Evolutionary conservation across 441 rosid genomes (phyloP).

Genomic region (Populus hybrid): DNA sequence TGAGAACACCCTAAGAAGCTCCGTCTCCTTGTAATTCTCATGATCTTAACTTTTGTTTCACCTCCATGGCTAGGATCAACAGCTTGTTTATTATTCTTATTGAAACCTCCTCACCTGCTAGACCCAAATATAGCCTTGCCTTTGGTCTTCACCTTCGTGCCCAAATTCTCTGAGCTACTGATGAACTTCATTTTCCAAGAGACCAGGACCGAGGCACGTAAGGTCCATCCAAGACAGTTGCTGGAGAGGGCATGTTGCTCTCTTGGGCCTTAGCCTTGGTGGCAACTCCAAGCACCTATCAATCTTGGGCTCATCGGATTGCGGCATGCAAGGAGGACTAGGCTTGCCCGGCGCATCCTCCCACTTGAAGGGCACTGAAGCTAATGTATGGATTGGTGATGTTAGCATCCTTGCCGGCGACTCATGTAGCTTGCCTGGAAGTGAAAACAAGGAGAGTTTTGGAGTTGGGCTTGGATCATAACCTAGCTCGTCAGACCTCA

Average conservation of each 20-base stretch:
- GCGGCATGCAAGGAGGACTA: constrained; percentile 21
- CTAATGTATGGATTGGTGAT: constrained; percentile 50
- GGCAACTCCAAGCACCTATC: constrained; percentile 55
- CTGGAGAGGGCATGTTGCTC: constrained; percentile 42
- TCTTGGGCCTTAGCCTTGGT: constrained; percentile 38
- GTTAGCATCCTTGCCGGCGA: constrained; percentile 42
- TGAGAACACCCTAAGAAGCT: constrained; percentile 34
- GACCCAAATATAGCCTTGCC: constrained; percentile 35
- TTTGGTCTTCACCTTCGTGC: constrained; percentile 17
- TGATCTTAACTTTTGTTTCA: constrained; percentile 34
- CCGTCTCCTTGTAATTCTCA: constrained; percentile 31
- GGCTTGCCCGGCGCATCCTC: constrained; percentile 92
- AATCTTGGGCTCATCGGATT: constrained; percentile 13
- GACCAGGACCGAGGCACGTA: constrained; percentile 29
- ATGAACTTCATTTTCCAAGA: constrained; percentile 27
- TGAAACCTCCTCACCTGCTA: constrained; percentile 42
- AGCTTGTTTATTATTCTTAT: constrained; percentile 22
- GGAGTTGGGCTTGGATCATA: constrained; percentile 34
- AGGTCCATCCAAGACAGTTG: constrained; percentile 55
- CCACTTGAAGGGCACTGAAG: constrained; percentile 76
- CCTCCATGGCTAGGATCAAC: constrained; percentile 21
- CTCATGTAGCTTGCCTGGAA: constrained; percentile 37
- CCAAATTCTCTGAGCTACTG: constrained; percentile 19
- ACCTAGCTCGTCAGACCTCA: constrained; percentile 20
- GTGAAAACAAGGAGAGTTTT: constrained; percentile 47